Base-by-base conservation (phyloP, 108 stramenopile species). In the Cylindrotheca closterium region DNA sequence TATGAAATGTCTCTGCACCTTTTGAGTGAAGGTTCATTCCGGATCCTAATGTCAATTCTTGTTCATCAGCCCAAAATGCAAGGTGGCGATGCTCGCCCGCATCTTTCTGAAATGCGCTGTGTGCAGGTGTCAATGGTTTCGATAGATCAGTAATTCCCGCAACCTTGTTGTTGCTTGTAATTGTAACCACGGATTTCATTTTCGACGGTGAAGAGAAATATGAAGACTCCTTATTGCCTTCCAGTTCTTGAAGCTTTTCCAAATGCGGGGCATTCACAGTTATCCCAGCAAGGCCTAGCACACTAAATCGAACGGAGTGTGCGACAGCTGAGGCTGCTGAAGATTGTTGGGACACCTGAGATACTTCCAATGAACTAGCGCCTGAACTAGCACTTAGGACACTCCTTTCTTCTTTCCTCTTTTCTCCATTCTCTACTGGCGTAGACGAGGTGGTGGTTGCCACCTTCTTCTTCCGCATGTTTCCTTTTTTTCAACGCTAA, bases 271-370 rank as follows among this genome's bases (percentile, higher is more conserved):
- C 25, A 59, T 74, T 54, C 1, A 74, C 73, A 3, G 33, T 54
- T 18, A 74, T 62, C 23, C 73, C 73, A 55, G 73, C 66, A 15
- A 74, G 27, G 24, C 73, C 73, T 7, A 74, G 23, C 10, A 74
- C 53, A 2, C 21, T 67, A 15, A 67, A 27, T 10, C 63, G 51
- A 22, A 67, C 47, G 3, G 65, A 26, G 30, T 73, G 65, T 47
- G 47, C 18, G 21, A 47, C 47, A 2, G 47, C 19, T 47, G 18
- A 21, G 47, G 21, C 18, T 1, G 47, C 19, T 1, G 21, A 2
- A 2, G 18, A 19, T 19, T 21, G 47, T 1, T 1, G 18, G 18
- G 47, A 2, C 21, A 21, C 1, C 47, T 19, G 47, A 19, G 47
- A 21, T 47, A 2, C 47, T 47, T 47, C 21, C 47, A 1, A 47